phyloP scores from a whole-genome alignment of 1,139 yeast species.

The Nakaseomyces bracarensis region DNA sequence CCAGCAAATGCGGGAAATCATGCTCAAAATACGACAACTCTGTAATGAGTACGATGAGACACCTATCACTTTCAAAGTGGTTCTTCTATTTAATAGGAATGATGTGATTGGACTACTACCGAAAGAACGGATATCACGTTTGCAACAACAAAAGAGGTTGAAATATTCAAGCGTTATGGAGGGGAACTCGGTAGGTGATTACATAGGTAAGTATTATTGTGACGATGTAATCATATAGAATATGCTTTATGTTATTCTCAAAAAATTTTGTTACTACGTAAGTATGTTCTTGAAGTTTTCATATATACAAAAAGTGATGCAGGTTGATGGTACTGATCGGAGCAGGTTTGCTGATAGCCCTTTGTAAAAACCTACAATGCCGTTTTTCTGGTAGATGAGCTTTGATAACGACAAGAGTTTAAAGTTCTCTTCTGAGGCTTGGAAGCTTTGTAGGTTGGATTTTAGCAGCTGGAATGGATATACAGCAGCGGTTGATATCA shows the following conservation, averaged over 20 bases:
- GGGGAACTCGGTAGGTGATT: constrained; percentile 24
- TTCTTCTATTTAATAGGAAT: constrained; percentile 13
- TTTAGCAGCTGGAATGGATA: constrained; percentile 84
- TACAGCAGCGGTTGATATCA: constrained; percentile 55
- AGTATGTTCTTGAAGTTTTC: constrained; percentile 38
- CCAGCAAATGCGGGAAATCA: constrained; percentile 16
- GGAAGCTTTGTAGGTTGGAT: constrained; percentile 62
- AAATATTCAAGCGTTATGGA: constrained; percentile 3
- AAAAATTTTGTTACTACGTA: background rate
- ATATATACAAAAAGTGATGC: constrained; percentile 60
- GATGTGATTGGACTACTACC: constrained; percentile 13
- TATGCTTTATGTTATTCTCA: background rate
- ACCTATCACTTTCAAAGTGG: constrained; percentile 4
- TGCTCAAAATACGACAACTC: constrained; percentile 20
- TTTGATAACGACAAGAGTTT: constrained; percentile 34
- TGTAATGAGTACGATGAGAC: constrained; percentile 14
- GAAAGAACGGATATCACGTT: constrained; percentile 11
- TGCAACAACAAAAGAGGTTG: constrained; percentile 7
- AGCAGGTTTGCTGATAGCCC: constrained; percentile 57
- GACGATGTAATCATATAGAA: constrained; percentile 11
- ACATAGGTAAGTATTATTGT: constrained; percentile 22
- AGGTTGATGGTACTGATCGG: constrained; percentile 68
- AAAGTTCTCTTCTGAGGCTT: constrained; percentile 35
- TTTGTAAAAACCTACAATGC: constrained; percentile 59
- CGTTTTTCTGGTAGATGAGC: constrained; percentile 39